Percentiles rank a stretch among this genome's conserved stretches.
phyloP scores from a whole-genome alignment of 1,139 yeast genomes.

The Taphrina flavorubra region DNA sequence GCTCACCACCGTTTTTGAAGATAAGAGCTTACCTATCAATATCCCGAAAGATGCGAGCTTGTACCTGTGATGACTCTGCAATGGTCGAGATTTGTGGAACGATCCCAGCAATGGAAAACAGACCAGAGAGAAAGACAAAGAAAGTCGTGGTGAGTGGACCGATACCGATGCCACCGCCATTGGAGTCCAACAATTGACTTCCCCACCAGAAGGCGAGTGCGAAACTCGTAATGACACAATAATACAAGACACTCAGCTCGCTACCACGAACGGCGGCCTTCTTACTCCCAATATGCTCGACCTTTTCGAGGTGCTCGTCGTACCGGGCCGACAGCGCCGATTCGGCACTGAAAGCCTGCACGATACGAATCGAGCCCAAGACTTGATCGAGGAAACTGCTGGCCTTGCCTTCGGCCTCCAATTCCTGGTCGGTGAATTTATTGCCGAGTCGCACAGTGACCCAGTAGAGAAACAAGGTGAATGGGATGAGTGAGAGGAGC shows the following conservation, averaged over 20 bases:
- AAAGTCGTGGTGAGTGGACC: slow-evolving; percentile 45
- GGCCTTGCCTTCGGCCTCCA: slow-evolving; percentile 52
- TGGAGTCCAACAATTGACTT: slow-evolving; percentile 39
- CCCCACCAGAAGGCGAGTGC: slow-evolving; percentile 58
- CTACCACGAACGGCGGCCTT: slow-evolving; percentile 51
- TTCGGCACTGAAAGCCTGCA: slow-evolving; percentile 57
- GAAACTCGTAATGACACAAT: slow-evolving; percentile 45
- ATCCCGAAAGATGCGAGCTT: slow-evolving; percentile 54
- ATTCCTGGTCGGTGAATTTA: slow-evolving; percentile 50
- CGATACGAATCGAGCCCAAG: slow-evolving; percentile 55
- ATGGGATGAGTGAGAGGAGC: slow-evolving; percentile 53
- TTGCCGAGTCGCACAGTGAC: slow-evolving; percentile 46
- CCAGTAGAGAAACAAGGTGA: slow-evolving; percentile 51
- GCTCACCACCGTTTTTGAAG: neutral
- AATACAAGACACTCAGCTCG: slow-evolving; percentile 49
- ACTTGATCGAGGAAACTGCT: slow-evolving; percentile 56
- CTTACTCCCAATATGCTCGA: slow-evolving; percentile 49
- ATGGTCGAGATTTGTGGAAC: slow-evolving; percentile 55
- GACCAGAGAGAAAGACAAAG: slow-evolving; percentile 52
- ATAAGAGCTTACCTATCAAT: slow-evolving; percentile 50
- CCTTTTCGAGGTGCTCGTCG: slow-evolving; percentile 50
- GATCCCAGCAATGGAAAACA: slow-evolving; percentile 54
- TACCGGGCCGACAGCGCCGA: slow-evolving; percentile 52
- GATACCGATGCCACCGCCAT: slow-evolving; percentile 42
- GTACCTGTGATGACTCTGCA: slow-evolving; percentile 55